Evolutionary conservation across 2,329 filamentous ascomycete genomes (phyloP).

Genomic region (Aureobasidium pullulans): DNA sequence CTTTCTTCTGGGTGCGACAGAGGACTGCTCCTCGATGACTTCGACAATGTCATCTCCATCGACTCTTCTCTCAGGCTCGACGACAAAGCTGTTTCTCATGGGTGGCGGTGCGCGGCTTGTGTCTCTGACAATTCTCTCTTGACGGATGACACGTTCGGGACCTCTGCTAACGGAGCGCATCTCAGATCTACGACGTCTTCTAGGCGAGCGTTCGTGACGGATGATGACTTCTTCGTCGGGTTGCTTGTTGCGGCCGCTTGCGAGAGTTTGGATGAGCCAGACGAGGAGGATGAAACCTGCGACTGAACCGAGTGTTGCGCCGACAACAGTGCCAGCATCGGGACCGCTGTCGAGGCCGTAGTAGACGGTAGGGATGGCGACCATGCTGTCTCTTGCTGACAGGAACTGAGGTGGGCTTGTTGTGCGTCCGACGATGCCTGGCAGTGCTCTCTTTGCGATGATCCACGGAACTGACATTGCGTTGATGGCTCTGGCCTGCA

Average conservation of each 20-base stretch:
- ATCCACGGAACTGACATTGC: neutral
- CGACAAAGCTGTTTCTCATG: conserved; percentile 28
- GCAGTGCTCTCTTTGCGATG: neutral
- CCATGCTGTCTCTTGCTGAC: conserved; percentile 20
- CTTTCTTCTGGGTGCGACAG: conserved; percentile 33
- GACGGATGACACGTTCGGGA: conserved; percentile 27
- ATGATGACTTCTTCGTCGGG: conserved; percentile 27
- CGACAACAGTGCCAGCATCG: conserved; percentile 49
- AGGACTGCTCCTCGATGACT: conserved; percentile 50
- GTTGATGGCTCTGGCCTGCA: neutral
- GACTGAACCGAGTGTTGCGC: conserved; percentile 51
- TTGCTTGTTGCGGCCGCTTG: conserved; percentile 22
- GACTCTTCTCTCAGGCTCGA: conserved; percentile 39
- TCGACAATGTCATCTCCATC: conserved; percentile 50
- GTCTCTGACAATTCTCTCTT: conserved; percentile 29
- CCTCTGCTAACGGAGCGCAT: conserved; percentile 26
- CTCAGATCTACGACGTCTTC: conserved; percentile 26
- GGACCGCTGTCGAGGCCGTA: conserved; percentile 46
- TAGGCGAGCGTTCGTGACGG: conserved; percentile 19
- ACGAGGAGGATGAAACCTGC: conserved; percentile 46
- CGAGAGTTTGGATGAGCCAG: conserved; percentile 42
- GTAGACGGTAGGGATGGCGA: conserved; percentile 56
- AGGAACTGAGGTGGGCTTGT: conserved; percentile 2
- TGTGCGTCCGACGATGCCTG: conserved; percentile 6
- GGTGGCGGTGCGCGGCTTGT: conserved; percentile 15